A percentile compares a stretch with the other conserved stretches of the same genome.
These are phyloP conservation scores for Nymphaea thermarum DNA, from an alignment of 164 flowering plant species.

Conservation along the genomic window DNA sequence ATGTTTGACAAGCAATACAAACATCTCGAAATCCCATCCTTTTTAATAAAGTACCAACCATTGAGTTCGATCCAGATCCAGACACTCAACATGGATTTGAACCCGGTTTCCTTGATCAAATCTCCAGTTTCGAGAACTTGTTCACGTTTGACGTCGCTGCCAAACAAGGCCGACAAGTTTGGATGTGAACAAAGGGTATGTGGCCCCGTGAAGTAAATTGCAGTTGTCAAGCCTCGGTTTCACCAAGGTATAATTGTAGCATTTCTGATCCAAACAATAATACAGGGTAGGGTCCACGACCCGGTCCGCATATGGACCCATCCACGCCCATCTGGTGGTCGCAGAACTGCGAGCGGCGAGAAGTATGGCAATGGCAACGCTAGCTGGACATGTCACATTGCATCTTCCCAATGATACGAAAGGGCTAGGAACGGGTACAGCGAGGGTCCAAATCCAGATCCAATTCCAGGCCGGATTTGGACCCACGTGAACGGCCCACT, in stretches of 20 bases:
- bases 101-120: too few species aligned
- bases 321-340: background rate
- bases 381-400: background rate
- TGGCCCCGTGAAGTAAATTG: background rate
- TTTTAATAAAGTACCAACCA: too few species aligned
- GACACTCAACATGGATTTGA: too few species aligned
- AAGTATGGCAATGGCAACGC: too few species aligned
- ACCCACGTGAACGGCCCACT: background rate
- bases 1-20: too few species aligned
- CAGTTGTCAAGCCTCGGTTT: background rate
- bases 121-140: background rate
- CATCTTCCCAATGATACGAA: background rate
- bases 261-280: background rate
- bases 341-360: background rate
- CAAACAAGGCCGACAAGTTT: too few species aligned
- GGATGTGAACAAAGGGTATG: too few species aligned
- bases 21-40: too few species aligned
- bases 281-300: background rate
- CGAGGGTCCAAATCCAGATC: background rate
- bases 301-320: background rate
- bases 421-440: background rate
- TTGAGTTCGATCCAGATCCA: too few species aligned
- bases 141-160: background rate
- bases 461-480: background rate
- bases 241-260: background rate